Percentiles rank a stretch among this genome's conserved stretches.
Conservation (phyloP, 345 rosid species). For the Acer yangbiense region DNA sequence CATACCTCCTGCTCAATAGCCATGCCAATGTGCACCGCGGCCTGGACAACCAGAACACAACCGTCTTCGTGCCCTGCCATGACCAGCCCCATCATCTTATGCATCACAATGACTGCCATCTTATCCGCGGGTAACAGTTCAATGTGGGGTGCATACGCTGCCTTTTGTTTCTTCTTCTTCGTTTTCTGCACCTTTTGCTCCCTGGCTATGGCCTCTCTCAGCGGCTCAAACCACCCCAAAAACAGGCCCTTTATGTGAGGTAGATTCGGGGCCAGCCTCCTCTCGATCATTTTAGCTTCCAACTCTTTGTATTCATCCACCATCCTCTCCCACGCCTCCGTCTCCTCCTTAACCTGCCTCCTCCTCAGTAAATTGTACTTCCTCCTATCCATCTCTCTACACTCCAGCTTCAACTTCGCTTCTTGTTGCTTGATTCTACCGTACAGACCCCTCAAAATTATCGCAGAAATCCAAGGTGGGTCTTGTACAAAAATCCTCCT, state of each 20-base stretch:
- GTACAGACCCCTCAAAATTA: constrained; percentile 59
- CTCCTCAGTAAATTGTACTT: constrained; percentile 67
- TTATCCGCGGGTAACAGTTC: constrained; percentile 83
- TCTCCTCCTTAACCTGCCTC: constrained; percentile 83
- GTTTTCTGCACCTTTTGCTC: constrained; percentile 72
- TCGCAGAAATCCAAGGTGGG: constrained; percentile 85
- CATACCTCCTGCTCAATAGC: constrained; percentile 90
- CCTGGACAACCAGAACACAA: constrained; percentile 82
- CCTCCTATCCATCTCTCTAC: constrained; percentile 54
- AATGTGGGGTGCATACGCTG: constrained; percentile 79
- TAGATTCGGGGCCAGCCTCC: constrained; percentile 76
- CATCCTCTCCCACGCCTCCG: constrained; percentile 90
- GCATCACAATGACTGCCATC: constrained; percentile 95
- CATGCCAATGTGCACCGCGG: constrained; percentile 77
- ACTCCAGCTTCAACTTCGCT: constrained; percentile 42
- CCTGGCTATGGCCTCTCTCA: constrained; percentile 70
- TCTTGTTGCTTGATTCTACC: constrained; percentile 38
- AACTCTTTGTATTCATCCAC: constrained; percentile 74
- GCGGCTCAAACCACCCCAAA: constrained; percentile 89
- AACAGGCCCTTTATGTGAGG: constrained; percentile 79
- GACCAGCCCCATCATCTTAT: constrained; percentile 85
- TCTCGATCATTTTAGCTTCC: constrained; percentile 80
- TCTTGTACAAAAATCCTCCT: constrained; percentile 60
- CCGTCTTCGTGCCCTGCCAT: constrained; percentile 70
- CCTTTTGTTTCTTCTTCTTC: constrained; percentile 60